Percentiles rank a stretch among this genome's conserved stretches.
Conservation (phyloP, 768 basidiomycete species). For the Rhodotorula babjevae region DNA sequence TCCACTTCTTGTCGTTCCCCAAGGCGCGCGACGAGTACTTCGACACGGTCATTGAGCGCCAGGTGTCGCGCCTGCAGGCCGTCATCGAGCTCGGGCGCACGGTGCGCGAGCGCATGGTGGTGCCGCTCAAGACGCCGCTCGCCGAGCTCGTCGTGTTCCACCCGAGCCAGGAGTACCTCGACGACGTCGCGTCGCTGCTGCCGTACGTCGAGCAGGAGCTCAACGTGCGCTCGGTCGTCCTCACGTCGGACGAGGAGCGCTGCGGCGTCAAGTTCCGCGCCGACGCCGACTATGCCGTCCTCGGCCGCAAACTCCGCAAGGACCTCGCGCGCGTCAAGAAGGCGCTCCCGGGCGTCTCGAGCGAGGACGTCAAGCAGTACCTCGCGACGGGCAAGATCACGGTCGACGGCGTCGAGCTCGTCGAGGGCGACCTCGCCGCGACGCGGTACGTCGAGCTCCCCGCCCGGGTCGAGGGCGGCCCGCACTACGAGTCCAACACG, state of each 20-base stretch:
- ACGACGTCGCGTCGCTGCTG: constrained; percentile 75
- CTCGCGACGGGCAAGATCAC: constrained; percentile 66
- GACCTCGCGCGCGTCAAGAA: constrained; percentile 84
- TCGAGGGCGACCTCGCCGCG: constrained; percentile 83
- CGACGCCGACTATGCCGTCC: constrained; percentile 88
- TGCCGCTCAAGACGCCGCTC: constrained; percentile 90
- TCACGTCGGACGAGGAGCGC: constrained; percentile 77
- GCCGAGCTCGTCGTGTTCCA: constrained; percentile 93
- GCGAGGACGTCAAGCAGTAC: constrained; percentile 76
- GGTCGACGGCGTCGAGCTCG: constrained; percentile 83
- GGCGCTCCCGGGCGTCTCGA: constrained; percentile 71
- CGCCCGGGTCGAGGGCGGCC: constrained; percentile 54
- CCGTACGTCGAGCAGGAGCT: constrained; percentile 89
- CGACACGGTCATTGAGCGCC: constrained; percentile 84
- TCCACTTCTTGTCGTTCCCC: constrained; percentile 94
- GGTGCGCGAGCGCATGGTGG: constrained; percentile 75
- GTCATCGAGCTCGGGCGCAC: constrained; percentile 88
- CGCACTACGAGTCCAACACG: constrained; percentile 66
- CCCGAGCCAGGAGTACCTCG: constrained; percentile 71
- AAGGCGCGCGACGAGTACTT: constrained; percentile 91
- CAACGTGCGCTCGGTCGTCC: constrained; percentile 82
- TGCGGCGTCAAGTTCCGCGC: constrained; percentile 87
- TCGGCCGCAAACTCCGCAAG: constrained; percentile 89
- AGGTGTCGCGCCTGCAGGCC: constrained; percentile 88
- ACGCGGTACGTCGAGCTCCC: constrained; percentile 84